Evolutionary conservation across 495 filamentous ascomycete genomes (phyloP), one percentile per base, ranked within the genome.

Genomic region (Aspergillus baeticus): DNA sequence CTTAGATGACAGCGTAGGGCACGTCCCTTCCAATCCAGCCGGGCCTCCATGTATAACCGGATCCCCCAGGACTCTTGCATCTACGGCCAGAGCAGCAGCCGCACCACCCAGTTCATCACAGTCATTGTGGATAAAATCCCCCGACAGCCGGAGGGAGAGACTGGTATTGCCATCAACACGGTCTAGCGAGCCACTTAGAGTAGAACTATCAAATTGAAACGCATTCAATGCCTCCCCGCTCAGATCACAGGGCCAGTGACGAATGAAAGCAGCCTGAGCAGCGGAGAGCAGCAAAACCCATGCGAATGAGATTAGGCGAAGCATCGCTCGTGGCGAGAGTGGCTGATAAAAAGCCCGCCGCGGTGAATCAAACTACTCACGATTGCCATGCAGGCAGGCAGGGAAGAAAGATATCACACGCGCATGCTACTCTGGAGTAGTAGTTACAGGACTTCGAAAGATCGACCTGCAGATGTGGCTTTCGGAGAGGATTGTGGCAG

Each of bases 71-170:
- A 54, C 45, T 31, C 37, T 37, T 8, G 47, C 57, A 37, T 60
- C 46, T 11, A 60, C 18, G 1, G 48, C 10, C 6, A 55, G 18
- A 2, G 20, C 10, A 18, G 59, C 59, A 0, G 15, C 26, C 0
- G 48, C 33, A 6, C 54, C 59, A 22, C 45, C 35, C 18, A 57
- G n/a, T 14, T 39, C 26, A 0, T 61, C 49, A 36, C 59, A 61
- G 11, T 33, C 10, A 13, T 56, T 22, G 13, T 17, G 14, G 0
- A 14, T 33, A 17, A 34, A 57, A 22, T 57, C 49, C 0, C 54
- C 54, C 7, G 17, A 14, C 10, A 61, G 20, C 20, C 29, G 43
- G 11, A 61, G 20, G 4, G 37, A 47, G 10, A 61, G 48, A 8
- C 34, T 43, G 7, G 5, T 31, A 10, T 35, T 18, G 7, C n/a